Percentiles rank a stretch among this genome's conserved stretches.
phyloP scores from a whole-genome alignment of 208 protist genomes.

The Crithidia brevicula region DNA sequence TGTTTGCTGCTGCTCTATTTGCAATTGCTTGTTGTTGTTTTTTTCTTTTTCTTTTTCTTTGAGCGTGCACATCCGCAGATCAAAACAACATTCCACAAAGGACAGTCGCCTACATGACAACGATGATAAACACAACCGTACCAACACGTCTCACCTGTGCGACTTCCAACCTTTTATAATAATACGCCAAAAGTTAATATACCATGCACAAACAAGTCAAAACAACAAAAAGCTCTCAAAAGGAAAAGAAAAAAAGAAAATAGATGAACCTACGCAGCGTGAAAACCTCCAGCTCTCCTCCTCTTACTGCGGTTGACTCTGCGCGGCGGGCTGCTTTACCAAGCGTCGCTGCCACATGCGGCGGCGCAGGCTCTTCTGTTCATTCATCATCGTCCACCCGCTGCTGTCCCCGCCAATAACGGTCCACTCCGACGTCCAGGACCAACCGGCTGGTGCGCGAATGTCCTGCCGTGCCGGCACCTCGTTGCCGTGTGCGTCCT shows the following conservation, averaged over 20 bases:
- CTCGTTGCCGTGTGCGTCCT: conserved; percentile 54
- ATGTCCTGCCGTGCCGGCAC: conserved; percentile 45
- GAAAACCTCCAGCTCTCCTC: not conserved
- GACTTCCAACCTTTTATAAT: no score
- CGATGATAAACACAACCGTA: no score
- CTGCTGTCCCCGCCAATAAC: conserved; percentile 34
- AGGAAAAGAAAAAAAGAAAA: not conserved
- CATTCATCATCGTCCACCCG: conserved; percentile 34
- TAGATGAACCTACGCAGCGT: conserved; percentile 2
- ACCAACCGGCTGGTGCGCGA: conserved; percentile 50
- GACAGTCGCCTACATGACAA: no score
- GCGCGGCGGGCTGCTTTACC: conserved; percentile 17
- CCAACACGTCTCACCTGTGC: no score
- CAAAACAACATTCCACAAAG: no score
- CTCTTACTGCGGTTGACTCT: conserved; percentile 9
- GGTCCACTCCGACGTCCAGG: conserved; percentile 63
- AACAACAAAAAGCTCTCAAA: not conserved
- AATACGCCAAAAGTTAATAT: not conserved
- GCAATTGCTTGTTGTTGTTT: no score
- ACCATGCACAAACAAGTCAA: no score
- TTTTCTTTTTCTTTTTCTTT: no score
- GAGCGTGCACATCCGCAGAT: no score
- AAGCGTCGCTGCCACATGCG: conserved; percentile 66
- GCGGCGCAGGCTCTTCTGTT: conserved; percentile 53
- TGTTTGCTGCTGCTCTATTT: no score